Percentiles rank a stretch among this genome's conserved stretches.
Conservation (phyloP, 345 rosid species). For the Gynandropsis gynandra region DNA sequence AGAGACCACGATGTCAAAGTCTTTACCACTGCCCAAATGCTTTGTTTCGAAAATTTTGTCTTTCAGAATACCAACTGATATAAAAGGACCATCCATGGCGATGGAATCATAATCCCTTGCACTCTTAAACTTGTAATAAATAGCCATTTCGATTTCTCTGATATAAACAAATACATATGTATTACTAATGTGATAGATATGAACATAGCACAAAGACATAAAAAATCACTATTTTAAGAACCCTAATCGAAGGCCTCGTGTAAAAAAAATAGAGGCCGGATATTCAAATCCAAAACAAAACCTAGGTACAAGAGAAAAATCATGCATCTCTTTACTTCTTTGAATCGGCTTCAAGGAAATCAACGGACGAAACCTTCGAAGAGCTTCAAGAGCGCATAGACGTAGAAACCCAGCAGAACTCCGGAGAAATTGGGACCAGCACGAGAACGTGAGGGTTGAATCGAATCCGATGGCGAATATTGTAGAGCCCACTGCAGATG, state of each 20-base stretch:
- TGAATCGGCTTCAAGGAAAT: constrained; percentile 25
- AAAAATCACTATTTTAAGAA: constrained; percentile 20
- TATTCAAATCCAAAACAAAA: constrained; percentile 30
- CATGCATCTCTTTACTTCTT: constrained; percentile 22
- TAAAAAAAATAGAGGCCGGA: constrained; percentile 31
- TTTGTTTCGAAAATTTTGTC: constrained; percentile 97
- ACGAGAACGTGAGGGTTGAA: constrained; percentile 13
- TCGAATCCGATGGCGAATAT: constrained; percentile 3
- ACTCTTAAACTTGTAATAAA: constrained; percentile 99
- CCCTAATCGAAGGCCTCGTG: constrained; percentile 32
- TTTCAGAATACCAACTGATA: constrained; percentile 94
- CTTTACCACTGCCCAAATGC: constrained; percentile 99
- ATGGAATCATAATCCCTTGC: constrained; percentile 94
- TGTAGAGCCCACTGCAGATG: constrained; percentile 7
- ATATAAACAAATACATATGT: constrained; percentile 27
- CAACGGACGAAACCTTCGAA: constrained; percentile 21
- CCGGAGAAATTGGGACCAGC: constrained; percentile 8
- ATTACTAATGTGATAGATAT: constrained; percentile 19
- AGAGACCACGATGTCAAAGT: constrained; percentile 94
- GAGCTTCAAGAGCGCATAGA: constrained; percentile 7
- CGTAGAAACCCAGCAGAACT: constrained; percentile 12
- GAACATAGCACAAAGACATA: constrained; percentile 17
- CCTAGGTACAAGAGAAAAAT: constrained; percentile 19
- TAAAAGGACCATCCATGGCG: constrained; percentile 93
- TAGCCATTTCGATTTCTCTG: constrained; percentile 65